These are phyloP conservation scores for Dalbergia cultrata DNA, from an alignment of 306 rosid genomes.

Conservation along the genomic window DNA sequence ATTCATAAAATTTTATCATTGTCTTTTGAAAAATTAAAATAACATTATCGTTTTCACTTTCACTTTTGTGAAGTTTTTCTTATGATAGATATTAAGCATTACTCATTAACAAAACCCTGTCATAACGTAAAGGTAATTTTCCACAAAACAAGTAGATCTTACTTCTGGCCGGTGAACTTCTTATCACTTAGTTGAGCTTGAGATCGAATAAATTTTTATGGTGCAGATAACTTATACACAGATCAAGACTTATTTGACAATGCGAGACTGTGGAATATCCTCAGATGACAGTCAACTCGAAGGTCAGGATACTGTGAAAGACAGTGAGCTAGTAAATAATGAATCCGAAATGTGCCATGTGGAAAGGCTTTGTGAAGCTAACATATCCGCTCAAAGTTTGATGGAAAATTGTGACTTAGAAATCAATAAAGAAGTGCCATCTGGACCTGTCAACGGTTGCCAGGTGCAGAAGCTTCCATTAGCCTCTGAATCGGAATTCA, in stretches of 20 bases:
- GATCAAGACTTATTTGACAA: conserved; percentile 67
- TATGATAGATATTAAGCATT: background rate
- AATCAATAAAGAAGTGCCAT: conserved; percentile 43
- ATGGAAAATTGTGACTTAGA: conserved; percentile 18
- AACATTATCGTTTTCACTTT: background rate
- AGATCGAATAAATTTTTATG: conserved; percentile 42
- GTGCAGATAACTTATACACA: conserved; percentile 74
- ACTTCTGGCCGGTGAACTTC: conserved; percentile 10
- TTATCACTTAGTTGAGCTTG: conserved; percentile 38
- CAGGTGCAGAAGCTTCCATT: conserved; percentile 42
- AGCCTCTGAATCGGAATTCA: conserved; percentile 44
- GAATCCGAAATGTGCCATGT: conserved; percentile 26
- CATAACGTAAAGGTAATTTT: conserved; percentile 11
- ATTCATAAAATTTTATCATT: conserved; percentile 1
- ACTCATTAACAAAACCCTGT: conserved; percentile 25
- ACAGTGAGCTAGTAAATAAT: conserved; percentile 37
- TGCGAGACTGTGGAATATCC: conserved; percentile 64
- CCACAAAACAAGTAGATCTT: conserved; percentile 10
- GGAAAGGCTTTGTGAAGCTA: conserved; percentile 43
- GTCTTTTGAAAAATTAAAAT: too few relatives aligned
- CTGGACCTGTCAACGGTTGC: conserved; percentile 46
- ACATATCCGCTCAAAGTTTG: conserved; percentile 30
- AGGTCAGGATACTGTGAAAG: conserved; percentile 43
- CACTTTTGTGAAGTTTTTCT: background rate
- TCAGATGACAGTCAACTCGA: conserved; percentile 46